Base-by-base conservation (phyloP, 495 filamentous ascomycete genomes). In the Amniculicola lignicola region DNA sequence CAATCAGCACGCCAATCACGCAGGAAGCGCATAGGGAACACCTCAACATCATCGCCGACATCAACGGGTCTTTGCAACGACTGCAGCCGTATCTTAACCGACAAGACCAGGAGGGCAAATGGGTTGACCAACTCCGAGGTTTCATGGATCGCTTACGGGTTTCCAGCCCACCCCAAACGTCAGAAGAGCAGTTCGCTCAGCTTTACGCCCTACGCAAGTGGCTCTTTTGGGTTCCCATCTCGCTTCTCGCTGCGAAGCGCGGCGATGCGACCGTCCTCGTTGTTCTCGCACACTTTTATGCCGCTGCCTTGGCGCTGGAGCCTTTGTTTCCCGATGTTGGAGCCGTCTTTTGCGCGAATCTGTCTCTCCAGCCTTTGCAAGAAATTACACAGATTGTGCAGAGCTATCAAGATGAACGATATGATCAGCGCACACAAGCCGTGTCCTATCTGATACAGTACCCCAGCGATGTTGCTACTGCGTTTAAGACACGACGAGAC, bases 171-270 rank as follows among this genome's bases (percentile, higher is more conserved):
- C 83, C 81, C 2, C 82, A 86, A 56, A 82, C 85, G 6, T 76
- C 88, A 15, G 82, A 87, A 63, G 82, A 93, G 51, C 85, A 92
- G 61, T 97, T 97, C 68, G 84, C 90, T 66, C 83, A 89, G 57
- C 80, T 97, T 22, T 88, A 91, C 55, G 80, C 86, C 5, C 78
- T 98, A 15, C 84, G 91, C 37, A 82, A 84, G 51, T 96, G 94
- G 91, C 80, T 97, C 18, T 95, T 96, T 74, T 98, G 90, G 88
- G 79, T 96, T 39, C 94, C 94, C 2, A 82, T 89, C 47, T 74
- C 76, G 59, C 80, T 80, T 55, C 74, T 88, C 29, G 78, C 83
- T 61, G 74, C 77, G 44, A 79, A 78, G 19, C 70, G 77, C 19
- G 74, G 72, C 22, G 82, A 83, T 54, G 75, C 81, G 3, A 83